Evolutionary conservation across 805 yeast genomes (phyloP).

Genomic region (Cephaloascus albidus): DNA sequence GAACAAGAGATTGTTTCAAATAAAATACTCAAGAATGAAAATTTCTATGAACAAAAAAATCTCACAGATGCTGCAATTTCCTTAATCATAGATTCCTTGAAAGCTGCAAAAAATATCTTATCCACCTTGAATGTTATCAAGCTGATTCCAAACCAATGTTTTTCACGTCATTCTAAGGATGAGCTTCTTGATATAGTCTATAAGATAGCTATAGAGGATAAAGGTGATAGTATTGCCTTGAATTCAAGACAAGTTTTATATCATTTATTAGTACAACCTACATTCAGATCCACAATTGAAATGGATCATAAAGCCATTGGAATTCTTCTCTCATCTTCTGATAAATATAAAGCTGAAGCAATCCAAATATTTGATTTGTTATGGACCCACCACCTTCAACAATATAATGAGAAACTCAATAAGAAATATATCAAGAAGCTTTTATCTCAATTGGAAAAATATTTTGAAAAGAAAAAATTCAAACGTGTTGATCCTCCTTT

Average conservation of each 20-base stretch:
- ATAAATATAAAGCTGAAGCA: conserved; percentile 1
- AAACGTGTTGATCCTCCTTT: neutral
- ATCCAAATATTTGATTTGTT: conserved; percentile 21
- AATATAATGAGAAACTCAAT: conserved; percentile 18
- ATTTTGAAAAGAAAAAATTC: conserved; percentile 3
- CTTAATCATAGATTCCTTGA: conserved; percentile 7
- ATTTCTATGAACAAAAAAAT: conserved; percentile 38
- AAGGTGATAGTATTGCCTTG: conserved; percentile 1
- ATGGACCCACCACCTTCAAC: conserved; percentile 30
- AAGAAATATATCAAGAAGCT: conserved; percentile 11
- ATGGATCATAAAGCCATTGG: conserved; percentile 16
- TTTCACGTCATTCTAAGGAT: conserved; percentile 21
- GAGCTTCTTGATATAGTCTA: conserved; percentile 13
- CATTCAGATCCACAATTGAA: conserved; percentile 46
- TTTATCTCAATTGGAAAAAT: conserved; percentile 7
- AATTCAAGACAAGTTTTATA: conserved; percentile 14
- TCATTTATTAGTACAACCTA: conserved; percentile 39
- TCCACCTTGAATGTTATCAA: conserved; percentile 4
- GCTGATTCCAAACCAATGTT: conserved; percentile 42
- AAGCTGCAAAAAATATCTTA: neutral
- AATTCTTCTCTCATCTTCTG: neutral
- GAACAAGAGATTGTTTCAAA: conserved; percentile 10
- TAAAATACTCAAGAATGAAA: conserved; percentile 20
- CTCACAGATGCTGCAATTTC: conserved; percentile 20
- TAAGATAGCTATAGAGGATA: conserved; percentile 2